Evolutionary conservation across 129 eudicot species (phyloP), one percentile per base, ranked within the genome.

Genomic region (Kitagawia praeruptora): DNA sequence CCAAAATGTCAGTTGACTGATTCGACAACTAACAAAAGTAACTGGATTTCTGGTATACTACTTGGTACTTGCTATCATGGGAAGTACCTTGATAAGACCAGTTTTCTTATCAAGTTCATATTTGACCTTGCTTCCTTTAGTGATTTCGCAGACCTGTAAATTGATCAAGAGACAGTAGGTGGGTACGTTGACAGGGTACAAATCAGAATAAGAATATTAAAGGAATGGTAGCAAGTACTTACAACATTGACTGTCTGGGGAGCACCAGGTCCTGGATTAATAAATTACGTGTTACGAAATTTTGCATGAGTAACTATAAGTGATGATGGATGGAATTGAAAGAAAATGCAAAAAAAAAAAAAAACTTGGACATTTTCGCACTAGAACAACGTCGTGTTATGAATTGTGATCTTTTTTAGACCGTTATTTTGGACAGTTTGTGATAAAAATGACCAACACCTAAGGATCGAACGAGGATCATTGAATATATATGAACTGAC

Each of bases 51-150:
- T 4, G 70, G 37, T 64, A 11, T 13, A 25, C 39, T 64, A 27
- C 39, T 64, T 4, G 16, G 19, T 64, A 27, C 39, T 64, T 4
- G 16, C 39, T 64, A 28, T 64, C 3, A 4, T 3, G 19, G 19
- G 38, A 34, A 37, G 21, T 81, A 92, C 97, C 96, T 92, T 92
- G 84, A 92, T 92, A 71, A 92, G 88, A 81, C 97, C 97, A 41
- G 93, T 92, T 85, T 92, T 90, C 84, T 92, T 92, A 81, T 92
- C 97, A 25, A 92, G 93, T 80, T 92, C 96, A 70, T 92, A 92
- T 78, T 92, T 92, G 82, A 92, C 97, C 86, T 92, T 92, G 78
- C 97, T 92, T 63, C 96, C 97, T 86, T 90, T 92, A 8, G 91
- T 76, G 56, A 90, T 92, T 86, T 92, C 97, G 85, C 87, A 75